Conservation (phyloP, 2,329 filamentous ascomycete genomes). For the Cryphonectria nitschkei region DNA sequence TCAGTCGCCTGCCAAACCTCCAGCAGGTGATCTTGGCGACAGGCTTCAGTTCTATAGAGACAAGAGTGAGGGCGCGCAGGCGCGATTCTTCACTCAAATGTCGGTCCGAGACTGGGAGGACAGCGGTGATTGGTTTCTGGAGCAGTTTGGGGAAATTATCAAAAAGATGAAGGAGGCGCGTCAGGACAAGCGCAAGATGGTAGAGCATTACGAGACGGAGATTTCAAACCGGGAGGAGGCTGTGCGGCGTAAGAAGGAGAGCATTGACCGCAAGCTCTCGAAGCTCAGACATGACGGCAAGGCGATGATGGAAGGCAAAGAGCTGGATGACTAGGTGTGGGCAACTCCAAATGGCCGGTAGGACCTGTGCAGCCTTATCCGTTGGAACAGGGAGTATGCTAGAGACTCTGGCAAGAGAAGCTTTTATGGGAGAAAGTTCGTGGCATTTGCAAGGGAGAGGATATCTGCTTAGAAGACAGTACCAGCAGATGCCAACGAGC, state of each 20-base stretch:
- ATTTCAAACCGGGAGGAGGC: slow-evolving; percentile 58
- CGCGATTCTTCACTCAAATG: slow-evolving; percentile 57
- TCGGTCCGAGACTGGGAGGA: slow-evolving; percentile 61
- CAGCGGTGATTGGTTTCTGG: slow-evolving; percentile 63
- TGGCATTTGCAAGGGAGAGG: neutral
- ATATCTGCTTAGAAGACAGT: neutral
- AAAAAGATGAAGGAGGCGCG: slow-evolving; percentile 52
- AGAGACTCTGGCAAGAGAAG: neutral
- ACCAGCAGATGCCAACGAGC: neutral
- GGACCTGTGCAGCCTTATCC: neutral
- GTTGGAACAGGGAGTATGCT: neutral
- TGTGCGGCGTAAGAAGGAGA: slow-evolving; percentile 56
- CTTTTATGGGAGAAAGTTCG: neutral
- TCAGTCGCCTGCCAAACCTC: slow-evolving; percentile 40
- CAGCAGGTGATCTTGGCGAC: slow-evolving; percentile 48
- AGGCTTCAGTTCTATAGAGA: slow-evolving; percentile 55
- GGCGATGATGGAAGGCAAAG: slow-evolving; percentile 56
- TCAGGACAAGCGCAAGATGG: slow-evolving; percentile 52
- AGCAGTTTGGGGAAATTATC: slow-evolving; percentile 56
- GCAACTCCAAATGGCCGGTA: neutral
- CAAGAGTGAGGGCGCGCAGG: slow-evolving; percentile 47
- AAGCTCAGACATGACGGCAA: slow-evolving; percentile 61
- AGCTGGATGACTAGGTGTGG: slow-evolving; percentile 33
- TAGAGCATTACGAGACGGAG: slow-evolving; percentile 58
- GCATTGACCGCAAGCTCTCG: slow-evolving; percentile 57